Base-by-base conservation (phyloP, 306 rosid species). In the Castanopsis chinensis region DNA sequence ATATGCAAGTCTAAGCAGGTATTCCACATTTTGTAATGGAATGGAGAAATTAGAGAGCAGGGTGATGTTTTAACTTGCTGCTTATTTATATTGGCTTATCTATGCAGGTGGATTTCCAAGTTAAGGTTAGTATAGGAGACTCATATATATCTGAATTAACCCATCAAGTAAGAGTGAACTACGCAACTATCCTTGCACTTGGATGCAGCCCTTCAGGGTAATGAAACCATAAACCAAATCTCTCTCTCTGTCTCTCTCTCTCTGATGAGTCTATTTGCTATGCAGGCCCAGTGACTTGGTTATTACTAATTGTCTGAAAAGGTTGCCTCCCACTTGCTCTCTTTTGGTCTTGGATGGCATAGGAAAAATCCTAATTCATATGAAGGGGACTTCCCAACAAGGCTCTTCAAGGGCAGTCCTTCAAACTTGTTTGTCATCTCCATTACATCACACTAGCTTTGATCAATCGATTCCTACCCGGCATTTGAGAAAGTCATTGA, bases 1-100 rank as follows among this genome's bases (percentile, higher is more conserved):
- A 76, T 82, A 33, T 85, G 88, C 88, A 85, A 85, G 74, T 82
- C 85, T 28, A 87, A 85, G 73, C 68, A 77, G 91, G 88, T 85
- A 61, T 61, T 25, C 69, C 37, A 3, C 37, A 27, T 27, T 27
- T 61, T 61, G 28, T 11, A 13, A 18, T 61, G 69, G 69, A 61
- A 27, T 61, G 69, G 61, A 20, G 20, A 43, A 13, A 43, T 18
- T n/a, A 33, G 32, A 10, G 45, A 41, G 45, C 45, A 41, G 8
- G 45, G 45, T 8, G 12, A 41, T 41, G 45, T 20, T 33, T 23
- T n/a, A 23, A 25, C 4, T 52, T 53, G 10, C 5, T 21, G 25
- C 30, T 82, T 27, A 20, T 43, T 70, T 20, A 3, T 1, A 27
- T 4, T 25, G 37, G 68, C 67, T 30, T 41, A 3, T 54, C 74